Conservation (phyloP, 2,329 filamentous ascomycete species). For the Helotiales sp. region DNA sequence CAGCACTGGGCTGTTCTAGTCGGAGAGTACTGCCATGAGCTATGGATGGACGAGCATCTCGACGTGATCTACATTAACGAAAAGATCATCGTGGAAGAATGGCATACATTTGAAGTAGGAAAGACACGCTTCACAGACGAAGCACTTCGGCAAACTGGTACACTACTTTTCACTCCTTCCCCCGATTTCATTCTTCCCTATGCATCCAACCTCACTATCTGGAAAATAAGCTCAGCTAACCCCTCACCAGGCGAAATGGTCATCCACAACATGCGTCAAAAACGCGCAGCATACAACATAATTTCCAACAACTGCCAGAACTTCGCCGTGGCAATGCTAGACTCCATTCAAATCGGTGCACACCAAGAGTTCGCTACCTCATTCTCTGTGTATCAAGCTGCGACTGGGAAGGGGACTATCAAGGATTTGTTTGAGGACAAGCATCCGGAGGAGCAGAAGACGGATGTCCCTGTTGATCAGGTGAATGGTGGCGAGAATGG, state of each 20-base stretch:
- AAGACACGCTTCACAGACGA: slow-evolving; percentile 56
- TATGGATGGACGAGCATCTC: slow-evolving; percentile 63
- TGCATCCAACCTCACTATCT: too few relatives aligned
- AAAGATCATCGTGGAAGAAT: slow-evolving; percentile 42
- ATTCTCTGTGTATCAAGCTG: slow-evolving; percentile 51
- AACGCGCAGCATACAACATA: slow-evolving; percentile 53
- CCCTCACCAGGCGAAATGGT: slow-evolving; percentile 47
- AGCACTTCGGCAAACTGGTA: slow-evolving; percentile 49
- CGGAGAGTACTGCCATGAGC: slow-evolving; percentile 53
- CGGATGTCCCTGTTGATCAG: slow-evolving; percentile 21
- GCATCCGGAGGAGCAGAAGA: slow-evolving; percentile 36
- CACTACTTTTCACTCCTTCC: slow-evolving; percentile 17
- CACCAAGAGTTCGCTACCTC: slow-evolving; percentile 54
- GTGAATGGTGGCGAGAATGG: not conserved
- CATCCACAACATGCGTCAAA: slow-evolving; percentile 51
- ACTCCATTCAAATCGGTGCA: slow-evolving; percentile 52
- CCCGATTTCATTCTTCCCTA: not conserved
- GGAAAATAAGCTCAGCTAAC: too few relatives aligned
- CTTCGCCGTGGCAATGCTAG: slow-evolving; percentile 52
- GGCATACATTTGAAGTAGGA: slow-evolving; percentile 52
- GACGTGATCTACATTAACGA: slow-evolving; percentile 59
- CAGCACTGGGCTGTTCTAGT: slow-evolving; percentile 62
- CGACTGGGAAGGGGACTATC: slow-evolving; percentile 50
- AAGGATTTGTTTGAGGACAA: slow-evolving; percentile 49
- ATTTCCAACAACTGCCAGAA: slow-evolving; percentile 63